phyloP scores from a whole-genome alignment of 1,284 basidiomycete species.

The Lignosus rhinocerotis region DNA sequence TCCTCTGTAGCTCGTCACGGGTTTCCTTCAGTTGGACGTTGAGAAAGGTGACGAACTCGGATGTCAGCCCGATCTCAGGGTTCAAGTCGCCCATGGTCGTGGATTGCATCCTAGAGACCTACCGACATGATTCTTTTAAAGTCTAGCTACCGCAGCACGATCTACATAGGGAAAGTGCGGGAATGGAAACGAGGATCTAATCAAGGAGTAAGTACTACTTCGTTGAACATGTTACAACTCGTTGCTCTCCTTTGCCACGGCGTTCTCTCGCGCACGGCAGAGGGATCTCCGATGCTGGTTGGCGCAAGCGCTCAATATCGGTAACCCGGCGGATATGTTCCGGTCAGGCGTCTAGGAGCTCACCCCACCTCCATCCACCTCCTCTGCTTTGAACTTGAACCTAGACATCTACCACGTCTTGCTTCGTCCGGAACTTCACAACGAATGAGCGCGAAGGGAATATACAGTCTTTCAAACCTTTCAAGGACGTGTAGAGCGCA shows the following conservation, averaged over 20 bases:
- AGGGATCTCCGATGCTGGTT: neutral
- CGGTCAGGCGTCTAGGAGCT: neutral
- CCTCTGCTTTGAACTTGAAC: neutral
- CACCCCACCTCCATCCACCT: slow-evolving; percentile 10
- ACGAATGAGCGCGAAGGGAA: neutral
- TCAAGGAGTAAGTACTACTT: neutral
- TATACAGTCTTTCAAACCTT: neutral
- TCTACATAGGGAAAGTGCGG: neutral
- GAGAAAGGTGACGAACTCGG: slow-evolving; percentile 17
- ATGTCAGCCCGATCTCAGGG: neutral
- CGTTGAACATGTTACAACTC: too few species aligned
- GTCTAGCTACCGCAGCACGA: slow-evolving; percentile 10
- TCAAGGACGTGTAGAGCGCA: neutral
- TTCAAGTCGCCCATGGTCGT: slow-evolving; percentile 5
- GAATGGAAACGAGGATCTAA: neutral
- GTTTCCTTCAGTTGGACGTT: slow-evolving; percentile 14
- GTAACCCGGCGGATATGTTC: slow-evolving; percentile 17
- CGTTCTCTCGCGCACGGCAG: neutral
- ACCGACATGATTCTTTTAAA: neutral
- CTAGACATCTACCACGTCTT: neutral
- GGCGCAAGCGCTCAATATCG: neutral
- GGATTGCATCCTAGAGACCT: neutral
- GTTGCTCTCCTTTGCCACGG: too few species aligned
- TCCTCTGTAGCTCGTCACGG: slow-evolving; percentile 6
- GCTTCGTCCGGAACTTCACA: neutral